These are phyloP conservation scores for Choanephora cucurbitarum DNA, from an alignment of 371 early-diverging fungal species.

Conservation along the genomic window DNA sequence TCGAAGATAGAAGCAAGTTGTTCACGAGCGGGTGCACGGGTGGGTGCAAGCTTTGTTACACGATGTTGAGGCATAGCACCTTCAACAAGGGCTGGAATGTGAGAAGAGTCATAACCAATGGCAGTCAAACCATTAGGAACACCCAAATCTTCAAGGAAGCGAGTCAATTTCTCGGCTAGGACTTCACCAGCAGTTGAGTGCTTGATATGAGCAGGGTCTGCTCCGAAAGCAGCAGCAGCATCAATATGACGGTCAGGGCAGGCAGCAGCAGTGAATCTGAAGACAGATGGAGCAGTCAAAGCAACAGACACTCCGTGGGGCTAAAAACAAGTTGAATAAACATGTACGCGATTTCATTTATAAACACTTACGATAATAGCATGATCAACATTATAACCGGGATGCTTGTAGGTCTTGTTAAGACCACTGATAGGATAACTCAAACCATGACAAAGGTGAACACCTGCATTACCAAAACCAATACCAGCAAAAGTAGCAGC, in stretches of 20 bases:
- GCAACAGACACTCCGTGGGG: constrained; percentile 86
- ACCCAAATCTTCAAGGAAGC: constrained; percentile 73
- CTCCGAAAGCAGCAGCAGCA: constrained; percentile 81
- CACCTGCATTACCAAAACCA: constrained; percentile 93
- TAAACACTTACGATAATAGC: constrained; percentile 61
- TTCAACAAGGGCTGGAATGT: constrained; percentile 76
- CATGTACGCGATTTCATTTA: neutral
- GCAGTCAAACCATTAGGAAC: constrained; percentile 86
- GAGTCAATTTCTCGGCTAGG: constrained; percentile 76
- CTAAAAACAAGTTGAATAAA: constrained; percentile 18
- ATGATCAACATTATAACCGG: constrained; percentile 79
- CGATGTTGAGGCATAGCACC: constrained; percentile 92
- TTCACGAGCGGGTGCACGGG: constrained; percentile 69
- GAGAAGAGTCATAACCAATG: constrained; percentile 72
- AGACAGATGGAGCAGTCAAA: constrained; percentile 87
- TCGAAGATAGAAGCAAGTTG: constrained; percentile 72
- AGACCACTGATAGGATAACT: constrained; percentile 83
- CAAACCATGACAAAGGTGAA: constrained; percentile 73
- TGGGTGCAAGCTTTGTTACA: constrained; percentile 88
- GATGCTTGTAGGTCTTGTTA: constrained; percentile 81
- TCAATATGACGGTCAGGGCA: constrained; percentile 88
- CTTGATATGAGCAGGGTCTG: constrained; percentile 66
- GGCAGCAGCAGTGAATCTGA: constrained; percentile 78
- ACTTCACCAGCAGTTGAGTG: constrained; percentile 77
- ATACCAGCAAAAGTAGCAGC: constrained; percentile 93